These are phyloP conservation scores for Halophytophthora polymorphica DNA, from an alignment of 352 stramenopile species.

Conservation along the genomic window DNA sequence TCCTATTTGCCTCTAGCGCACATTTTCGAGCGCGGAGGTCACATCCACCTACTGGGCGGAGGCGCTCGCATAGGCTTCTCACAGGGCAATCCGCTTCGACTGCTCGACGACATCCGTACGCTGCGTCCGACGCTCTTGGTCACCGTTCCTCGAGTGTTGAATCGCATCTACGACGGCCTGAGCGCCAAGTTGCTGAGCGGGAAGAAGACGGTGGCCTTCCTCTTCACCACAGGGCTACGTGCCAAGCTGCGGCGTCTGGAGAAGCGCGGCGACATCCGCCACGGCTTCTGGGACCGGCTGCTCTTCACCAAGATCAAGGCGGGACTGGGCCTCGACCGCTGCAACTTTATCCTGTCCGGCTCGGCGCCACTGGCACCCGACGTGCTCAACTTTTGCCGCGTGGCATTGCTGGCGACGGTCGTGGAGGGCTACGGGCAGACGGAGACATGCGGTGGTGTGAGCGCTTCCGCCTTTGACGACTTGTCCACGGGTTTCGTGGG, in stretches of 20 bases:
- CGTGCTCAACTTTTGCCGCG: slow-evolving; percentile 94
- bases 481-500: slow-evolving; percentile 88
- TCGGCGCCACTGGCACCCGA: slow-evolving; percentile 92
- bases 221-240: slow-evolving; percentile 80
- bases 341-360: slow-evolving; percentile 91
- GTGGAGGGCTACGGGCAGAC: slow-evolving; percentile 96
- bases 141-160: slow-evolving; percentile 93
- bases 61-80: slow-evolving; percentile 92
- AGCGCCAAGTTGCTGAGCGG: slow-evolving; percentile 54
- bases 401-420: slow-evolving; percentile 84
- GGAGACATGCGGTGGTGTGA: slow-evolving; percentile 89
- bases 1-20: slow-evolving; percentile 96
- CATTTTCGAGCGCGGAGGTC: slow-evolving; percentile 91
- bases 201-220: slow-evolving; percentile 71
- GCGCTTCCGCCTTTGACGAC: slow-evolving; percentile 44
- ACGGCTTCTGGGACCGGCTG: slow-evolving; percentile 91
- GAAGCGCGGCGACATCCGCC: slow-evolving; percentile 41
- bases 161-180: slow-evolving; percentile 96
- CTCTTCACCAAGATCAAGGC: slow-evolving; percentile 94
- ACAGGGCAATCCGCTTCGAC: slow-evolving; percentile 80
- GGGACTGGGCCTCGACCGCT: slow-evolving; percentile 81
- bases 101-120: slow-evolving; percentile 91
- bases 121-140: slow-evolving; percentile 92
- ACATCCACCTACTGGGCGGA: slow-evolving; percentile 52
- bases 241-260: slow-evolving; percentile 59